phyloP scores from a whole-genome alignment of 805 yeast species.

The Komagataella ulmi region DNA sequence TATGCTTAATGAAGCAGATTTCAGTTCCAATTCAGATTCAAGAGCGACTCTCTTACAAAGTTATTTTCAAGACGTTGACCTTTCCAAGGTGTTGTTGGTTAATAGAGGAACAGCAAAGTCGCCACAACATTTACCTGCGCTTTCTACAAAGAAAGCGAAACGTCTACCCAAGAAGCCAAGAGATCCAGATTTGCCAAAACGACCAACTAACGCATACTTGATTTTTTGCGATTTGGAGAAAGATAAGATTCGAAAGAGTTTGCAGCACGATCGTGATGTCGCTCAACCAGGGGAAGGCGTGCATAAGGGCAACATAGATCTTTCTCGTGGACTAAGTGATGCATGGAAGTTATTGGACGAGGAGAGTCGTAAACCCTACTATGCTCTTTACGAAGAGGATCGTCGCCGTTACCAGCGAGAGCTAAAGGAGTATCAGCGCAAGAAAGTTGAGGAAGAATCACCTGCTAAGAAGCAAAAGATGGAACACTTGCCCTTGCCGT shows the following conservation, averaged over 20 bases:
- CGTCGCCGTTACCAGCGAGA: conserved; percentile 63
- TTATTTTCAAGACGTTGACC: conserved; percentile 14
- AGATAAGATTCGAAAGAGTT: conserved; percentile 42
- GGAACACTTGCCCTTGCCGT: not conserved
- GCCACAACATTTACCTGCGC: conserved; percentile 5
- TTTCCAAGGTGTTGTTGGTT: conserved; percentile 3
- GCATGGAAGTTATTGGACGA: conserved; percentile 70
- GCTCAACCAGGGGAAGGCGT: conserved; percentile 39
- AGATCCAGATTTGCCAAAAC: conserved; percentile 78
- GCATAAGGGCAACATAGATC: conserved; percentile 28
- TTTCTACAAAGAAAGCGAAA: conserved; percentile 17
- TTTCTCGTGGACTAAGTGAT: conserved; percentile 70
- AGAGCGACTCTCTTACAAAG: conserved; percentile 11
- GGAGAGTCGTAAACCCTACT: conserved; percentile 59
- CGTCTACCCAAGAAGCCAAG: conserved; percentile 28
- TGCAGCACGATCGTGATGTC: conserved; percentile 18
- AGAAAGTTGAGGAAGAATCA: conserved; percentile 4
- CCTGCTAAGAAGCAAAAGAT: not conserved
- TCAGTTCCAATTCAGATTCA: not conserved
- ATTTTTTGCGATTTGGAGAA: conserved; percentile 80
- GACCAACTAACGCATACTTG: conserved; percentile 84
- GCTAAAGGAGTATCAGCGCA: conserved; percentile 31
- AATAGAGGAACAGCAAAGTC: conserved; percentile 7
- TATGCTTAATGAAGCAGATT: conserved; percentile 50
- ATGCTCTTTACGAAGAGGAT: conserved; percentile 66